These are phyloP conservation scores for Rhizopogon vulgaris DNA, from an alignment of 768 basidiomycete species.

Conservation along the genomic window DNA sequence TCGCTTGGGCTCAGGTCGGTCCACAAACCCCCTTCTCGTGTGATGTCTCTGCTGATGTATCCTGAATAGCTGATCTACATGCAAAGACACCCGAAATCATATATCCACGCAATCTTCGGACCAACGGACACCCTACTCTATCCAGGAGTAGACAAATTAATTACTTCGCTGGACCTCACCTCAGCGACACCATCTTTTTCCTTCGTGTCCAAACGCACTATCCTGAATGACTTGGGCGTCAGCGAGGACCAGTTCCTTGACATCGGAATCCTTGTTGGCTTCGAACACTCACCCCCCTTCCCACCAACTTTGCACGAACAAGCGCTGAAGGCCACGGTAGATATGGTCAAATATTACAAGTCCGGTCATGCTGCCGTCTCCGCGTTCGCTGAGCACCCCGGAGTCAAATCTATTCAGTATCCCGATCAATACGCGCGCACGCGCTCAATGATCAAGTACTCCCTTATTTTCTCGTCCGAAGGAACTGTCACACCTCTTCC, in stretches of 20 bases:
- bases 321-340: slow-evolving; percentile 78
- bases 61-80: slow-evolving; percentile 80
- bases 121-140: slow-evolving; percentile 88
- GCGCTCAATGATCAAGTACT: slow-evolving; percentile 87
- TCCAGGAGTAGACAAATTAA: slow-evolving; percentile 82
- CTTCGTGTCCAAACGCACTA: slow-evolving; percentile 72
- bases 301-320: slow-evolving; percentile 79
- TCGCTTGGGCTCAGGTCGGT: slow-evolving; percentile 92
- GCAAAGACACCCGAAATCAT: slow-evolving; percentile 86
- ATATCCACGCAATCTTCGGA: slow-evolving; percentile 91
- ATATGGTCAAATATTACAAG: slow-evolving; percentile 92
- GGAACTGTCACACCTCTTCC: slow-evolving; percentile 76
- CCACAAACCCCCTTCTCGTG: background rate
- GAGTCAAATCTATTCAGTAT: slow-evolving; percentile 76
- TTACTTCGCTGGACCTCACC: slow-evolving; percentile 79
- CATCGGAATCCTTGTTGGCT: slow-evolving; percentile 86
- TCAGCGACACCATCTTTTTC: slow-evolving; percentile 68
- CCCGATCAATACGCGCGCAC: slow-evolving; percentile 84
- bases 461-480: slow-evolving; percentile 85
- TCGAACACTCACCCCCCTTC: slow-evolving; percentile 74
- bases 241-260: slow-evolving; percentile 92
- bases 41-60: slow-evolving; percentile 4
- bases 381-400: slow-evolving; percentile 73
- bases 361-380: slow-evolving; percentile 77
- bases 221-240: slow-evolving; percentile 63